Evolutionary conservation across 2,329 filamentous ascomycete genomes (phyloP).

Genomic region (Talaromyces atroroseus): DNA sequence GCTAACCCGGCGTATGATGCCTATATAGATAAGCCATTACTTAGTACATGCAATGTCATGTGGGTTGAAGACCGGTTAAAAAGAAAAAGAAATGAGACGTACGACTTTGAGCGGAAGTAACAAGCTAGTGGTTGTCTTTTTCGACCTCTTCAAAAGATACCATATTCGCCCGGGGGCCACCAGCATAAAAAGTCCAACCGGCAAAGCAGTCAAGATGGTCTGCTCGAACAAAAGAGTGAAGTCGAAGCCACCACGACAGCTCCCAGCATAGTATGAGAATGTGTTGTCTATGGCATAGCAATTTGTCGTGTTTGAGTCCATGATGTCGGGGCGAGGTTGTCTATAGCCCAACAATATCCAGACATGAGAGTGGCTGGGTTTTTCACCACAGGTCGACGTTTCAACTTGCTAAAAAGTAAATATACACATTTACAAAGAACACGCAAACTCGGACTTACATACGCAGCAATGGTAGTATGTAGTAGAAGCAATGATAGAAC

Average conservation of each 20-base stretch:
- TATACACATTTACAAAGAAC: background rate
- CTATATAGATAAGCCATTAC: constrained; percentile 20
- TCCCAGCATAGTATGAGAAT: constrained; percentile 27
- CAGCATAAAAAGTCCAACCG: constrained; percentile 32
- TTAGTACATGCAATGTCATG: background rate
- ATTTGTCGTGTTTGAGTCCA: constrained; percentile 18
- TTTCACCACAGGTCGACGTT: background rate
- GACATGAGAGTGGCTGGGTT: constrained; percentile 1
- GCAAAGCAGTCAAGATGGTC: constrained; percentile 34
- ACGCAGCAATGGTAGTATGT: too few relatives aligned
- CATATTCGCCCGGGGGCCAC: constrained; percentile 29
- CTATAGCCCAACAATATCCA: background rate
- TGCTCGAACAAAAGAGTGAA: constrained; percentile 46
- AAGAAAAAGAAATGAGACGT: constrained; percentile 16
- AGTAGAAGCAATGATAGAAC: background rate
- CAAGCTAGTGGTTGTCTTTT: constrained; percentile 30
- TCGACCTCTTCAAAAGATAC: constrained; percentile 30
- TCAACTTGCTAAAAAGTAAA: background rate
- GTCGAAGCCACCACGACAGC: constrained; percentile 38
- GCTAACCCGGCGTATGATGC: constrained; percentile 26
- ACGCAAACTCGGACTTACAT: background rate
- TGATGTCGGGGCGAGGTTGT: constrained; percentile 9
- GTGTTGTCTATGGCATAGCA: constrained; percentile 33
- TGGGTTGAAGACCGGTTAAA: background rate
- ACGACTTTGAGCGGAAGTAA: constrained; percentile 32